Evolutionary conservation across 495 filamentous ascomycete genomes (phyloP).

Genomic region (Penicillium coffeae): DNA sequence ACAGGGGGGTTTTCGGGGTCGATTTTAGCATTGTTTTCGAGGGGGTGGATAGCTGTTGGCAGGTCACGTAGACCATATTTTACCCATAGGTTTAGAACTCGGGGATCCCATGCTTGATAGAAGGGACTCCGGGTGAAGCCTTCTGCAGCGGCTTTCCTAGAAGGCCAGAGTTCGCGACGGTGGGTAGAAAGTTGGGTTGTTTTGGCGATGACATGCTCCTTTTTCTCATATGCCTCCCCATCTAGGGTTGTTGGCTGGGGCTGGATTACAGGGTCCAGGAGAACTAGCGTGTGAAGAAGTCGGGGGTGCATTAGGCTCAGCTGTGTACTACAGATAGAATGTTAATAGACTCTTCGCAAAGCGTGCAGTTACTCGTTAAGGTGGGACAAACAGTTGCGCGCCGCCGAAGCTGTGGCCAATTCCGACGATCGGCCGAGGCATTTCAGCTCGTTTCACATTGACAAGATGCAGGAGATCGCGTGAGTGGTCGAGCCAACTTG

Average conservation of each 20-base stretch:
- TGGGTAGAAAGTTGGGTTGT: conserved; percentile 54
- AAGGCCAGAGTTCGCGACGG: conserved; percentile 70
- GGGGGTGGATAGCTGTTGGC: conserved; percentile 56
- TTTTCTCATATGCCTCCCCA: conserved; percentile 16
- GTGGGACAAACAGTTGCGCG: conserved; percentile 49
- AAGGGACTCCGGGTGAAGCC: conserved; percentile 59
- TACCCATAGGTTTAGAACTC: conserved; percentile 64
- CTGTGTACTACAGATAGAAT: conserved; percentile 33
- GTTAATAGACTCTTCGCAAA: conserved; percentile 4
- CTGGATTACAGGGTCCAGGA: conserved; percentile 79
- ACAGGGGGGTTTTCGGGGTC: conserved; percentile 40
- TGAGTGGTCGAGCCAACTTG: conserved; percentile 81
- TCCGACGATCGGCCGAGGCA: conserved; percentile 86
- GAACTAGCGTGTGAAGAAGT: conserved; percentile 68
- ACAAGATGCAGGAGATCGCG: conserved; percentile 85
- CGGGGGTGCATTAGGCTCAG: conserved; percentile 75
- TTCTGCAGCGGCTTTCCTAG: conserved; percentile 55
- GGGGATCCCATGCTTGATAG: conserved; percentile 71
- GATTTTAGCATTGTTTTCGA: conserved; percentile 14
- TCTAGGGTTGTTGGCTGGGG: conserved; percentile 42
- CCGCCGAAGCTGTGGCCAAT: conserved; percentile 90
- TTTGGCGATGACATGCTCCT: conserved; percentile 29
- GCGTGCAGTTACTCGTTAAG: not conserved
- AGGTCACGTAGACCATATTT: conserved; percentile 61
- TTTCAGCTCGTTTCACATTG: conserved; percentile 75